Conservation (phyloP, 1,284 basidiomycete species). For the Ceratobasidium sp. region DNA sequence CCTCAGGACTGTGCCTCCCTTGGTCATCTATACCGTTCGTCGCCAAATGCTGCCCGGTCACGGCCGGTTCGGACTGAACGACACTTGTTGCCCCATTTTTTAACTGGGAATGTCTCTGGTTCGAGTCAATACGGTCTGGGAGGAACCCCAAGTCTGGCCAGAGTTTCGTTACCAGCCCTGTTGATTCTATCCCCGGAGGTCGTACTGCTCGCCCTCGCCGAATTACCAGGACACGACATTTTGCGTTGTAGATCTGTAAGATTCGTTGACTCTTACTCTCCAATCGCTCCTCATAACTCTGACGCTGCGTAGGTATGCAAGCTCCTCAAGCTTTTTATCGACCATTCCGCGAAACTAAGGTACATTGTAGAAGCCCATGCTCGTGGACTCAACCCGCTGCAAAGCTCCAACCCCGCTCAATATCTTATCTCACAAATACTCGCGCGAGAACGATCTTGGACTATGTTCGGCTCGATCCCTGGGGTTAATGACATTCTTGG, state of each 20-base stretch:
- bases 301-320: conserved; percentile 6
- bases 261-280: not conserved
- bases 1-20: conserved; percentile 30
- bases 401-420: not conserved
- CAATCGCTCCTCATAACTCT: not conserved
- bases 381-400: conserved; percentile 28
- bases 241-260: conserved; percentile 27
- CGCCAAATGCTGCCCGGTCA: not conserved
- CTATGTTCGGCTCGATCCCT: conserved; percentile 29
- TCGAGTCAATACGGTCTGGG: not conserved
- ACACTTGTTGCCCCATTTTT: not conserved
- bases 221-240: conserved; percentile 27
- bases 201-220: conserved; percentile 8
- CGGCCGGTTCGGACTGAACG: conserved; percentile 20
- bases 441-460: conserved; percentile 24
- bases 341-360: conserved; percentile 19
- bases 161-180: conserved; percentile 9
- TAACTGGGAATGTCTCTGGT: not conserved
- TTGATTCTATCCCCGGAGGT: conserved; percentile 26
- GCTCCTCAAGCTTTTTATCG: conserved; percentile 27
- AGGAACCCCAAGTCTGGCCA: not conserved
- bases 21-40: conserved; percentile 37
- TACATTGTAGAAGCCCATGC: conserved; percentile 26
- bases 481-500: not conserved
- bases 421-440: conserved; percentile 5